These are phyloP conservation scores for Diversispora eburnea DNA, from an alignment of 192 early-diverging fungal species.

Conservation along the genomic window DNA sequence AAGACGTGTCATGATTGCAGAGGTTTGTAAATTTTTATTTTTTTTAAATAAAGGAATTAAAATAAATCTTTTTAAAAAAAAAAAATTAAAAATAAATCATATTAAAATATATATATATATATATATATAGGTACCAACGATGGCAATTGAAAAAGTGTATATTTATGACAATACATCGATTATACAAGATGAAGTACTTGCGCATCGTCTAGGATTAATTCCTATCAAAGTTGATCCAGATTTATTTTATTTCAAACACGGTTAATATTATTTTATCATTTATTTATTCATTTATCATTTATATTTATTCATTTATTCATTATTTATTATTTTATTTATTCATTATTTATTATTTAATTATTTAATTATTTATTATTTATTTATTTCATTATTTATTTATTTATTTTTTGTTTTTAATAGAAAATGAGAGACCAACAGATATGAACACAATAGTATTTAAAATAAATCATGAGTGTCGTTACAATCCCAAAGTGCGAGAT, in stretches of 20 bases:
- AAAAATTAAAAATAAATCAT: not conserved
- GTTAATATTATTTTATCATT: slow-evolving; percentile 22
- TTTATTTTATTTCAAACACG: slow-evolving; percentile 70
- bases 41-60: not conserved
- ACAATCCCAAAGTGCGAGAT: slow-evolving; percentile 53
- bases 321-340: too few species aligned
- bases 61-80: not conserved
- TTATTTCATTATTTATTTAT: not conserved
- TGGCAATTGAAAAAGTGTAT: slow-evolving; percentile 96
- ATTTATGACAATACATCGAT: slow-evolving; percentile 88
- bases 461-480: slow-evolving; percentile 69
- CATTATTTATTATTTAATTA: not conserved
- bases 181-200: slow-evolving; percentile 89
- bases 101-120: not conserved
- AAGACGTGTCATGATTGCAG: slow-evolving; percentile 88
- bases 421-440: slow-evolving; percentile 81
- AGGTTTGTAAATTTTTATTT: slow-evolving; percentile 47
- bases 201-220: slow-evolving; percentile 88
- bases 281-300: too few species aligned
- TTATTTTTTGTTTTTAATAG: slow-evolving; percentile 13
- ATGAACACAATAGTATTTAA: slow-evolving; percentile 91
- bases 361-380: not conserved
- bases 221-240: slow-evolving; percentile 86
- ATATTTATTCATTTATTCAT: too few species aligned
- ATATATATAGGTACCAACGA: slow-evolving; percentile 72